Evolutionary conservation across 1,284 basidiomycete genomes (phyloP).

Genomic region (Chondrostereum purpureum): DNA sequence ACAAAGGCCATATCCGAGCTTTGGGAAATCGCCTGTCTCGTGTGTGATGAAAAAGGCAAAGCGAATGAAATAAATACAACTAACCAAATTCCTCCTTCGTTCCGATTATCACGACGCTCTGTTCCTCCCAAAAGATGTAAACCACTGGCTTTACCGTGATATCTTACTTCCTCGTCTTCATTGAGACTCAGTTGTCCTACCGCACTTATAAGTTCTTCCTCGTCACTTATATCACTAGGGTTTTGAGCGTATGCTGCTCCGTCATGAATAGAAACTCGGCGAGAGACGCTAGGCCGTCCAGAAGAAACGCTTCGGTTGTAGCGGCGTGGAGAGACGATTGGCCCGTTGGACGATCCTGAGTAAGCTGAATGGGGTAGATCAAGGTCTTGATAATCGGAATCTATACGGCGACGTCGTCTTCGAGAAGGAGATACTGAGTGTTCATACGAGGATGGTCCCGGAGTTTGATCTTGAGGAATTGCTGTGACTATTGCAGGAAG

Average conservation of each 20-base stretch:
- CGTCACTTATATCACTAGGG: conserved; percentile 27
- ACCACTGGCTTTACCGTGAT: conserved; percentile 76
- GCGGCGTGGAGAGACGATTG: conserved; percentile 5
- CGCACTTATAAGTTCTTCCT: conserved; percentile 58
- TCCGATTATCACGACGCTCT: conserved; percentile 54
- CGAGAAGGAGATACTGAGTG: conserved; percentile 3
- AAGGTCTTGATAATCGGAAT: no score
- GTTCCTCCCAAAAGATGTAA: conserved; percentile 67
- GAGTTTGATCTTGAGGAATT: neutral
- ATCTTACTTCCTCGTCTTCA: conserved; percentile 75
- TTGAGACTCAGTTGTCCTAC: conserved; percentile 81
- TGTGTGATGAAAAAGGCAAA: conserved; percentile 5
- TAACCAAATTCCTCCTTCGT: conserved; percentile 76
- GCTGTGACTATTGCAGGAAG: neutral
- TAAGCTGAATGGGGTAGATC: no score
- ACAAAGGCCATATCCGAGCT: conserved; percentile 76
- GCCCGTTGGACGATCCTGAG: neutral
- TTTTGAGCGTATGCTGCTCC: neutral
- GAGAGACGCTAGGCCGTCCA: neutral
- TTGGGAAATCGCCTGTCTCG: conserved; percentile 76
- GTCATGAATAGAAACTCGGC: neutral
- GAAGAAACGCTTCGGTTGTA: conserved; percentile 2
- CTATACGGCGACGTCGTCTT: conserved; percentile 10
- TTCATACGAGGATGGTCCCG: neutral
- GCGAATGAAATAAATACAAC: conserved; percentile 17